Evolutionary conservation across 495 filamentous ascomycete genomes (phyloP).

Genomic region (Penicillium lagena): DNA sequence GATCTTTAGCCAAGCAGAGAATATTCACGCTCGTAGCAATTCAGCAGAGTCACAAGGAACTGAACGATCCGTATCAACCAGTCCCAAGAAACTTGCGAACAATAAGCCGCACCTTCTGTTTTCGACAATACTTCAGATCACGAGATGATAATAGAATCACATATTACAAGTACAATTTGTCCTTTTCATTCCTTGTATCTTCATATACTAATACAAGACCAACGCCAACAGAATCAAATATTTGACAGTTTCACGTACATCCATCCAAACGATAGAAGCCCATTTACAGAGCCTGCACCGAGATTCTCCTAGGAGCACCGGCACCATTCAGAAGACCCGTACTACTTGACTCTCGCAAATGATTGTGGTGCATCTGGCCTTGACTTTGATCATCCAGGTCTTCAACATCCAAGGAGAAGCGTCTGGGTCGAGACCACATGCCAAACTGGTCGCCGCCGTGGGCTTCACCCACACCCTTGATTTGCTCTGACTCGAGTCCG

Average conservation of each 20-base stretch:
- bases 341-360: slow-evolving; percentile 31
- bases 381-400: slow-evolving; percentile 22
- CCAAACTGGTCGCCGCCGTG: slow-evolving; percentile 26
- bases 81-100: too few species aligned
- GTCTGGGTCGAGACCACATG: slow-evolving; percentile 32
- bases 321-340: slow-evolving; percentile 24
- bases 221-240: too few species aligned
- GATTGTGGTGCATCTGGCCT: slow-evolving; percentile 25
- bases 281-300: slow-evolving; percentile 18
- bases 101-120: too few species aligned
- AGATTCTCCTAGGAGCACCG: slow-evolving; percentile 19
- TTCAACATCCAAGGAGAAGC: slow-evolving; percentile 35
- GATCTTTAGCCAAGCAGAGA: too few species aligned
- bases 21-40: too few species aligned
- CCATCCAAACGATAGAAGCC: neutral
- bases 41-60: too few species aligned
- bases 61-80: too few species aligned
- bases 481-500: slow-evolving; percentile 19
- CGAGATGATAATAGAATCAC: too few species aligned
- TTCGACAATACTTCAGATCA: too few species aligned
- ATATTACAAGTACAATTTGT: neutral
- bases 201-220: too few species aligned
- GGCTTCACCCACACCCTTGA: slow-evolving; percentile 14
- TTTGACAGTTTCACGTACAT: neutral
- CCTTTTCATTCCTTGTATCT: neutral